phyloP scores from a whole-genome alignment of 257 asterid genomes.

The Solanum phureja region DNA sequence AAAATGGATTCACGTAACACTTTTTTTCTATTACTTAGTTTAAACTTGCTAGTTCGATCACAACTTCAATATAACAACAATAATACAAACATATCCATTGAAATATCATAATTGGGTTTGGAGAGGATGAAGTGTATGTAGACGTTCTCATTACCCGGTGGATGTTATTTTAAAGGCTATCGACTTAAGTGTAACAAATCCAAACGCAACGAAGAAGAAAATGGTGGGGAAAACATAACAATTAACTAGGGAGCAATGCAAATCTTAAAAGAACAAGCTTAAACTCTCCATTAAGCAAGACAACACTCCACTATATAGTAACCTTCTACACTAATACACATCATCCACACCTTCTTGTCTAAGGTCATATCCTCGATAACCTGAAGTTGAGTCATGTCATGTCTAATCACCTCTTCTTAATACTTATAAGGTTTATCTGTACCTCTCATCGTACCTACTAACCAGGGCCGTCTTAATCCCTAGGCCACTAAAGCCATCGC shows the following conservation, averaged over 20 bases:
- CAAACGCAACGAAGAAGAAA: neutral
- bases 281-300: too few relatives aligned
- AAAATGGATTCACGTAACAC: too few relatives aligned
- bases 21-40: neutral
- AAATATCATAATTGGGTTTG: too few relatives aligned
- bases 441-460: too few relatives aligned
- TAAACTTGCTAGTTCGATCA: neutral
- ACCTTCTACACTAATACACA: neutral
- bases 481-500: too few relatives aligned
- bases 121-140: neutral
- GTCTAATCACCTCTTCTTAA: neutral
- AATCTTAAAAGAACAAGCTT: too few relatives aligned
- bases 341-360: neutral
- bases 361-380: neutral
- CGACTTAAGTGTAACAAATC: rapidly evolving
- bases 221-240: neutral
- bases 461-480: neutral
- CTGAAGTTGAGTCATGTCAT: neutral
- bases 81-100: too few relatives aligned
- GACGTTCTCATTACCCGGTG: neutral
- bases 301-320: neutral
- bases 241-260: neutral
- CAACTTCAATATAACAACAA: too few relatives aligned
- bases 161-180: too few relatives aligned
- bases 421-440: too few relatives aligned